Evolutionary conservation across 2,329 filamentous ascomycete genomes (phyloP).

Genomic region (Fusarium tupiense): DNA sequence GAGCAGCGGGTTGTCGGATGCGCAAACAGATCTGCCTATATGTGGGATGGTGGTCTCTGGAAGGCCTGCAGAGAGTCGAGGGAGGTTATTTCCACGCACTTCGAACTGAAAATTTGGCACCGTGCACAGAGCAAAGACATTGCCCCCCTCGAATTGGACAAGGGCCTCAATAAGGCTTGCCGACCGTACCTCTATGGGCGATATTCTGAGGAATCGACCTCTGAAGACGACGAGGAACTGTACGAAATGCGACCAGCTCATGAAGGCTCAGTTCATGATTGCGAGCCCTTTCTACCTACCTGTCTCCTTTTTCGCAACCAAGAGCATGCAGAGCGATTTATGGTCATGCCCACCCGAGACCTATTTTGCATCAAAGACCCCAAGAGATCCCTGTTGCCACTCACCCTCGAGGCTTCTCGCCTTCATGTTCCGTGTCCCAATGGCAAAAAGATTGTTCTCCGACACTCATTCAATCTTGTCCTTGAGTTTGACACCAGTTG

Average conservation of each 20-base stretch:
- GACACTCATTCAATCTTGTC: not conserved
- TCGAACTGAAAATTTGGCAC: not conserved
- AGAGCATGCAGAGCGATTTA: not conserved
- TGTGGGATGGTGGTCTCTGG: slow-evolving; percentile 13
- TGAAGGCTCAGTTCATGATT: too few species aligned
- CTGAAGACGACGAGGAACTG: too few species aligned
- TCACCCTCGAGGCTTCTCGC: rapidly evolving
- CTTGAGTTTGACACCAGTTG: not conserved
- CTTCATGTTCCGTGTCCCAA: not conserved
- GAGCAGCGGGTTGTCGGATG: not conserved
- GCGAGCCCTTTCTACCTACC: not conserved
- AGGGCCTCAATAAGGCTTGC: not conserved
- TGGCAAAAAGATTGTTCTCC: rapidly evolving
- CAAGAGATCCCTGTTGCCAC: rapidly evolving
- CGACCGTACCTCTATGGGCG: not conserved
- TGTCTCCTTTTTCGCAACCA: rapidly evolving
- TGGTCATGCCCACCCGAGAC: not conserved
- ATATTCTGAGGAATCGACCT: rapidly evolving
- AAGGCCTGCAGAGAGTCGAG: slow-evolving; percentile 2
- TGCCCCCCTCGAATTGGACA: rapidly evolving
- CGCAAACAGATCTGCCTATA: not conserved
- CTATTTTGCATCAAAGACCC: not conserved
- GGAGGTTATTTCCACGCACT: not conserved
- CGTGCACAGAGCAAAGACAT: rapidly evolving
- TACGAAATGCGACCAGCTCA: too few species aligned